A percentile compares a stretch with the other conserved stretches of the same genome.
These are phyloP conservation scores for Verticillium nonalfalfae DNA, from an alignment of 2,329 filamentous ascomycete species.

Conservation along the genomic window DNA sequence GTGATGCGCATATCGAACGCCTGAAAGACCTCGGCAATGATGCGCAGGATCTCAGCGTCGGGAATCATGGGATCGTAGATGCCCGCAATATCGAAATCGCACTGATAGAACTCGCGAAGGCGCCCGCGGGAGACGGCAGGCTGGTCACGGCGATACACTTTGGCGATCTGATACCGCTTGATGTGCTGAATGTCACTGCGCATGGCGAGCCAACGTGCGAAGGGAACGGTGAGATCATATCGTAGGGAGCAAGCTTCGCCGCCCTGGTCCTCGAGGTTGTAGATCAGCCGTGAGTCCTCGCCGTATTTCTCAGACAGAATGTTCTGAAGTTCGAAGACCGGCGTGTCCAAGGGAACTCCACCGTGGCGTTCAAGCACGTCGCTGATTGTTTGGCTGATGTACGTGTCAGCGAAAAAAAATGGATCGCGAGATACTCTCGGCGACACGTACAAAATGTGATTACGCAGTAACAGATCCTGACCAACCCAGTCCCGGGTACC, in stretches of 20 bases:
- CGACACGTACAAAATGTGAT: too few relatives aligned
- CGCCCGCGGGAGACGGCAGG: constrained; percentile 48
- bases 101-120: constrained; percentile 95
- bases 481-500: too few relatives aligned
- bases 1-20: constrained; percentile 67
- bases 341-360: constrained; percentile 71
- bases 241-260: constrained; percentile 62
- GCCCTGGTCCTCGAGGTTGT: constrained; percentile 71
- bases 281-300: constrained; percentile 53
- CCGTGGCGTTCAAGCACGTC: constrained; percentile 80
- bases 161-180: constrained; percentile 91
- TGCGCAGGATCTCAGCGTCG: constrained; percentile 80
- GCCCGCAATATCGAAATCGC: constrained; percentile 91
- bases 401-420: too few relatives aligned
- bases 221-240: constrained; percentile 84
- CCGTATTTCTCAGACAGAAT: constrained; percentile 65
- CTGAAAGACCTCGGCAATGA: constrained; percentile 79
- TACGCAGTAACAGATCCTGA: too few relatives aligned
- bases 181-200: constrained; percentile 74
- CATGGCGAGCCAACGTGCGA: constrained; percentile 89
- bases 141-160: constrained; percentile 49
- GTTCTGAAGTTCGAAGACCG: constrained; percentile 80
- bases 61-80: constrained; percentile 84
- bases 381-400: constrained; percentile 33
- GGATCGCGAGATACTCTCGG: too few relatives aligned